Evolutionary conservation across 257 asterid genomes (phyloP), one percentile per base, ranked within the genome.

Genomic region (Marsdenia floribunda): DNA sequence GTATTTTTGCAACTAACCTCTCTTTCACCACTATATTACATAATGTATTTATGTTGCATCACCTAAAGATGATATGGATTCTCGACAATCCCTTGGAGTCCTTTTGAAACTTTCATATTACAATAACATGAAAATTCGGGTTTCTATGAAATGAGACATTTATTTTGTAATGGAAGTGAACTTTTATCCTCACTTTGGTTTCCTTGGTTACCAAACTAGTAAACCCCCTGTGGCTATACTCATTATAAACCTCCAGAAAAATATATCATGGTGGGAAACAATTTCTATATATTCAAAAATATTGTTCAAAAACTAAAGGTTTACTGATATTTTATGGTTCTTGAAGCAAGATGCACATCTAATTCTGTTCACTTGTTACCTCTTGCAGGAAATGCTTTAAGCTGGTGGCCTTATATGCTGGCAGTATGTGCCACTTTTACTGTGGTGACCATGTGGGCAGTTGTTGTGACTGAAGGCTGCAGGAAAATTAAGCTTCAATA

Each of bases 401-500:
- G 89, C 90, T 89, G 93, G 90, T 86, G 90, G 93, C 98, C 93
- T 13, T 92, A 92, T 74, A 78, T 89, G 38, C 84, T 95, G 72
- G 89, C 86, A 10, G 91, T 95, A 68, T 78, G 87, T 68, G 98
- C 96, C 70, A 79, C 89, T 79, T 95, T 92, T 79, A 86, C 91
- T 59, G 50, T 95, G 46, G 96, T 92, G 77, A 92, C 98, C 37
- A 89, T 95, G 96, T 95, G 96, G 97, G 99, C 99, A 0, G 97
- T 95, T 35, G 82, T 92, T 29, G 92, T 95, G 61, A 95, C 97
- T 29, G 99, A 95, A 88, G 96, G 98, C 76, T 95, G 97, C 88
- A 86, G 99, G 90, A 95, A 95, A 84, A 86, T 92, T 81, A 90
- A 90, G 88, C 88, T 95, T 87, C 98, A 90, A 78, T 95, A 95